Evolutionary conservation across 1,284 basidiomycete genomes (phyloP), one percentile per base, ranked within the genome.

Genomic region (Tilletia indica): DNA sequence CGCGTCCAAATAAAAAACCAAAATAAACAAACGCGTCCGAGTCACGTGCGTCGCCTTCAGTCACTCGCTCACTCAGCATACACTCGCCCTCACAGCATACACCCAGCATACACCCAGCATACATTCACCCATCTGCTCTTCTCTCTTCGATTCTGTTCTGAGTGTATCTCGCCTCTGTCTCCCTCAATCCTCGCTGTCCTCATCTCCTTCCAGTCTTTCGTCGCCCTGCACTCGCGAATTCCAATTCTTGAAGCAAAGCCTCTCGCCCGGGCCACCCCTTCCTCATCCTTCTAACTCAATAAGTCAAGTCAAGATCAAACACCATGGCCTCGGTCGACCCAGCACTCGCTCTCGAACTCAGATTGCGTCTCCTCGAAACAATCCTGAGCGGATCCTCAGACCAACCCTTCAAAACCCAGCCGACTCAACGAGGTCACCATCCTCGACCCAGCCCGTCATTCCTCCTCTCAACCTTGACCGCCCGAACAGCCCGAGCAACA

Each of bases 301-400:
- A 31, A 31, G 25, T 31, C 25, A 31, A 31, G 25, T 14, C 25
- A 31, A 31, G 25, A 31, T 39, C 34, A 64, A 11, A 25, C 8
- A 63, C 21, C 25, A 63, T 64, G 61, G 8, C 61, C 34, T 64
- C 61, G 9, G 61, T 39, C 36, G 61, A 64, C n/a, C 16, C 61
- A n/a, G 8, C 61, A 34, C 61, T 64, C 34, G 61, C 61, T 42
- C 61, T 64, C 61, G 61, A 64, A 34, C 34, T 64, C 8, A 38
- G 61, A 16, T n/a, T 64, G 12, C 61, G 61, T 39, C 61, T 64
- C 36, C 61, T 64, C 36, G 61, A 64, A 42, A 34, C 61, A 3
- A 38, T 64, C 39, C 36, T 64, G 12, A 64, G 36, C 38, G 61
- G 61, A 19, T 14, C 36, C 4, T 42, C 61, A 11, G 36, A 64